These are phyloP conservation scores for Euryodendron excelsum DNA, from an alignment of 148 eudicot species.

Conservation along the genomic window DNA sequence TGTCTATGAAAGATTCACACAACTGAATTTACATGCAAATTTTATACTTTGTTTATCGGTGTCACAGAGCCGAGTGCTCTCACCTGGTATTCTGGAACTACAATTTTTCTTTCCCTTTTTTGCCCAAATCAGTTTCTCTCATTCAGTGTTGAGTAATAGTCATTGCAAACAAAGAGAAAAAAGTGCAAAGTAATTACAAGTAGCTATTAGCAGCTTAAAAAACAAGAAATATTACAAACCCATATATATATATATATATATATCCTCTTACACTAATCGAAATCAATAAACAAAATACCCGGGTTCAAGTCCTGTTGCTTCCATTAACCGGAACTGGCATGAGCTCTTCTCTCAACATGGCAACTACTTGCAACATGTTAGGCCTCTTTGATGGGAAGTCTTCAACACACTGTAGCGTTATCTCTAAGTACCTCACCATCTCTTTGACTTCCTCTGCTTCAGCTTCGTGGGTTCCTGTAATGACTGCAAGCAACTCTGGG, in stretches of 20 bases:
- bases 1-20: background rate
- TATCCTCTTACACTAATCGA: too few relatives aligned
- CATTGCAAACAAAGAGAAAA: background rate
- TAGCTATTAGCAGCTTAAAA: background rate
- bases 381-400: conserved; percentile 94
- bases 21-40: background rate
- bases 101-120: background rate
- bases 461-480: conserved; percentile 33
- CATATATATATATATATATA: too few relatives aligned
- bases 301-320: conserved; percentile 23
- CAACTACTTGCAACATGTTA: conserved; percentile 85
- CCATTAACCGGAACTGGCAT: conserved; percentile 22
- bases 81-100: background rate
- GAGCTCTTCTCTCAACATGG: conserved; percentile 79
- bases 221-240: background rate
- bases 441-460: conserved; percentile 72
- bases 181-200: background rate
- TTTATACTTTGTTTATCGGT: background rate
- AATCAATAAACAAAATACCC: background rate
- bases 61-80: background rate
- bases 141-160: background rate
- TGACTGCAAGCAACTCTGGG: conserved; percentile 42
- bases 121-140: background rate
- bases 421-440: conserved; percentile 69
- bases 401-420: conserved; percentile 74